Base-by-base conservation (phyloP, 2,329 filamentous ascomycete genomes). In the Zopfia rhizophila region DNA sequence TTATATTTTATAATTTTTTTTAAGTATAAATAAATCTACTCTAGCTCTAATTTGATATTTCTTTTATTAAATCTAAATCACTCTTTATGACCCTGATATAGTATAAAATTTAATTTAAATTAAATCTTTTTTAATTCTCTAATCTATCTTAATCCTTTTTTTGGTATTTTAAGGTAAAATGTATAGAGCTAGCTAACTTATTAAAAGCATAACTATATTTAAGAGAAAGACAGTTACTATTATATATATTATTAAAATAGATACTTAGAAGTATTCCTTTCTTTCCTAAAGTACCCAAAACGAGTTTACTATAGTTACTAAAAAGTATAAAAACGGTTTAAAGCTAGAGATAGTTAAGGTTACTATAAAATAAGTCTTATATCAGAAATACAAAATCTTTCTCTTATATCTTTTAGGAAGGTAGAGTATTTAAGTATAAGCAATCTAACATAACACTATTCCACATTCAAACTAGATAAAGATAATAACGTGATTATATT, bases 291-390 rank as follows among this genome's bases (percentile, higher is more conserved):
- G 19, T 16, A 42, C 17, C 2, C 28, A 10, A 14, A 16, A 7
- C 18, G 30, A 44, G 23, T 44, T 44, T 29, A 22, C 31, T n/a
- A 24, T 13, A 18, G 22, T 37, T 37, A 23, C 24, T 7, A 24
- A 44, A 24, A 44, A 44, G 27, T 44, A 44, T 21, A 44, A 44
- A 29, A 31, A 44, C 24, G 37, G 7, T 35, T 16, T 44, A 31
- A 36, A 37, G 40, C 22, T 22, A 13, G 31, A 27, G 16, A 44
- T 31, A 7, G 31, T 18, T n/a, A 33, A 37, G 23, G 40, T 44
- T 16, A 31, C 40, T 17, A 29, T 44, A 12, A 44, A 44, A 23
- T 21, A 37, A 5, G 13, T 32, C 14, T 7, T 21, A 22, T 37
- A 16, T 21, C 2, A 28, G 23, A 12, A 13, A 31, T 35, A 6